Conservation (phyloP, 352 stramenopile species). For the Globisporangium alternatum region DNA sequence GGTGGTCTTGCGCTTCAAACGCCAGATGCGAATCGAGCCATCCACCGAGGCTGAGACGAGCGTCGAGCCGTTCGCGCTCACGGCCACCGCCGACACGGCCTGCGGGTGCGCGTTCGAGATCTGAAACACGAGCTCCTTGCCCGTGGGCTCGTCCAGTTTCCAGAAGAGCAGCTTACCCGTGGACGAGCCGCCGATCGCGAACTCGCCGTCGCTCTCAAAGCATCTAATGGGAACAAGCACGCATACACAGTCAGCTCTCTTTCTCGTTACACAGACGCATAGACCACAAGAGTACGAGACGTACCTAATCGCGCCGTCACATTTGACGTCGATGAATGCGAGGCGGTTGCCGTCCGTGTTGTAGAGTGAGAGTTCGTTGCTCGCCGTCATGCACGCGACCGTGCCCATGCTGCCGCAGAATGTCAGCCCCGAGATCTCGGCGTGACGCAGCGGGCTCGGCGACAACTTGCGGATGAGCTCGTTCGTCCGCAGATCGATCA, state of each 20-base stretch:
- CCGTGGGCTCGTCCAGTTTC: slow-evolving; percentile 74
- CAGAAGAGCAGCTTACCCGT: slow-evolving; percentile 79
- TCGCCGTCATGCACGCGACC: slow-evolving; percentile 58
- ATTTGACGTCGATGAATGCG: slow-evolving; percentile 49
- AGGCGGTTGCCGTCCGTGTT: slow-evolving; percentile 59
- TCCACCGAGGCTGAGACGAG: slow-evolving; percentile 60
- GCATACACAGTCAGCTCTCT: not conserved
- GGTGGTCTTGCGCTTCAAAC: slow-evolving; percentile 55
- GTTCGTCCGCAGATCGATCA: slow-evolving; percentile 67
- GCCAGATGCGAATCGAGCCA: slow-evolving; percentile 77
- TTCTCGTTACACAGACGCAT: not conserved
- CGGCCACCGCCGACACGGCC: slow-evolving; percentile 57
- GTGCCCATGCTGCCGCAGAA: slow-evolving; percentile 56
- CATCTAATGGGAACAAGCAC: slow-evolving; percentile 32
- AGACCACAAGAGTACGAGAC: slow-evolving; percentile 3
- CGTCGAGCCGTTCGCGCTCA: slow-evolving; percentile 54
- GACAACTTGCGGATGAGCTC: slow-evolving; percentile 62
- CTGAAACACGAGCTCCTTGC: slow-evolving; percentile 63
- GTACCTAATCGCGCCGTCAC: slow-evolving; percentile 61
- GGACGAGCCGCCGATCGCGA: slow-evolving; percentile 66
- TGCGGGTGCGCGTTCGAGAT: slow-evolving; percentile 69
- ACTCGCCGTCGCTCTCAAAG: slow-evolving; percentile 78
- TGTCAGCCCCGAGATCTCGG: slow-evolving; percentile 57
- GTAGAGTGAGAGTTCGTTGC: slow-evolving; percentile 74
- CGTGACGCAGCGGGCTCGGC: slow-evolving; percentile 48